Base-by-base conservation (phyloP, 805 yeast genomes). In the Tetrapisispora fleetii region DNA sequence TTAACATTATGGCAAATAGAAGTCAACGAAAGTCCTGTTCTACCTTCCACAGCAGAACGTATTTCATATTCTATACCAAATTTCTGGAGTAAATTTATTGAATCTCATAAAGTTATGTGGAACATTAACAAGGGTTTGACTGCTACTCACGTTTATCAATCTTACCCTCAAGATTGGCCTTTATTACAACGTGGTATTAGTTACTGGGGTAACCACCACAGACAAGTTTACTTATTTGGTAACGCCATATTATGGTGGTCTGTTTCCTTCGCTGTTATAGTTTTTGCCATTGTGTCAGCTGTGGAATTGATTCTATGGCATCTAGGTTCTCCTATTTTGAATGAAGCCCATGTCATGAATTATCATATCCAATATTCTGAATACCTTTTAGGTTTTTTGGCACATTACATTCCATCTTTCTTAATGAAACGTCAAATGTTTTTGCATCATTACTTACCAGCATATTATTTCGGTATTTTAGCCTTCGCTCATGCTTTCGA, bases 351-450 rank as follows among this genome's bases (percentile, higher is more conserved):
- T 45, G 76, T 80, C 18, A 76, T 72, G 68, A 79, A 81, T 68
- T 82, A 75, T 72, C 83, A 81, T 59, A 71, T 76, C 47, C 85
- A 82, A 59, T 74, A 75, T 40, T 65, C 80, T 50, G 78, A 78
- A 33, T 85, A 78, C 62, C 60, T 81, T 36, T 58, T 78, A 13
- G 95, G 95, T 46, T 88, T 89, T 85, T 70, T 64, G n/a, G 54
- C 82, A 28, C 93, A 86, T 64, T 83, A 78, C 62, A 61, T 74
- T 50, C 95, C 95, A 55, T 84, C 85, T 47, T 80, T 78, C 66
- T 71, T 89, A 49, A 87, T 91, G 95, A 90, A 82, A 24, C 80
- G 96, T 69, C 96, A 90, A 68, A 68, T 89, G 67, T 91, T 89
- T 72, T 71, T 90, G 60, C 96, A 89, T 65, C 96, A 90, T 67